Percentiles rank a stretch among this genome's conserved stretches.
Conservation (phyloP, 2,329 filamentous ascomycete species). For the Fusarium algeriense region DNA sequence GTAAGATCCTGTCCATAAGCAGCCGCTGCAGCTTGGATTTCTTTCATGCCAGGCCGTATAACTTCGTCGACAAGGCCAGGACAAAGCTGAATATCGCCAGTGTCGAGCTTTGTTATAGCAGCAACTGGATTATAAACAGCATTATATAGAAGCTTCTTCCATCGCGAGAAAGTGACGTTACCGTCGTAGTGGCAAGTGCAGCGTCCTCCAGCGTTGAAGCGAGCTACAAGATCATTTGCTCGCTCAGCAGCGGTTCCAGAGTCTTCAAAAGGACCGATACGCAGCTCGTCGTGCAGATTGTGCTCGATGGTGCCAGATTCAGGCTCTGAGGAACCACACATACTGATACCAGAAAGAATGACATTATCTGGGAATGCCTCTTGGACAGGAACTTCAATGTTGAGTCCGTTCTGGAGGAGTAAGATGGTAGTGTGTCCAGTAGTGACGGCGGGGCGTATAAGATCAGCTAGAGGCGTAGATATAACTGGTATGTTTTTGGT, state of each 20-base stretch:
- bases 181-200: slow-evolving; percentile 37
- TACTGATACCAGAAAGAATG: slow-evolving; percentile 44
- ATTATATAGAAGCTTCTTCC: slow-evolving; percentile 45
- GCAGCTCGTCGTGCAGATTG: slow-evolving; percentile 39
- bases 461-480: slow-evolving; percentile 32
- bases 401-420: slow-evolving; percentile 45
- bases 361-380: slow-evolving; percentile 38
- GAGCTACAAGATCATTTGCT: slow-evolving; percentile 40
- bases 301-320: slow-evolving; percentile 39
- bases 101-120: slow-evolving; percentile 39
- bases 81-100: slow-evolving; percentile 44
- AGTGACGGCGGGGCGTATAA: slow-evolving; percentile 42
- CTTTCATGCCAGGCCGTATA: slow-evolving; percentile 43
- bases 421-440: slow-evolving; percentile 36
- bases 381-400: slow-evolving; percentile 40
- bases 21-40: slow-evolving; percentile 38
- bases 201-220: slow-evolving; percentile 38
- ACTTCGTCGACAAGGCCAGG: slow-evolving; percentile 40
- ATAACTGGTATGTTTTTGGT: slow-evolving; percentile 45
- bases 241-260: slow-evolving; percentile 25
- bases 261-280: slow-evolving; percentile 40
- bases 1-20: slow-evolving; percentile 41
- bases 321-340: slow-evolving; percentile 45
- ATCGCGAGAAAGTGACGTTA: slow-evolving; percentile 42
- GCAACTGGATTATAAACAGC: slow-evolving; percentile 43